These are phyloP conservation scores for Sarcodon sp. DNA, from an alignment of 768 basidiomycete species.

Conservation along the genomic window DNA sequence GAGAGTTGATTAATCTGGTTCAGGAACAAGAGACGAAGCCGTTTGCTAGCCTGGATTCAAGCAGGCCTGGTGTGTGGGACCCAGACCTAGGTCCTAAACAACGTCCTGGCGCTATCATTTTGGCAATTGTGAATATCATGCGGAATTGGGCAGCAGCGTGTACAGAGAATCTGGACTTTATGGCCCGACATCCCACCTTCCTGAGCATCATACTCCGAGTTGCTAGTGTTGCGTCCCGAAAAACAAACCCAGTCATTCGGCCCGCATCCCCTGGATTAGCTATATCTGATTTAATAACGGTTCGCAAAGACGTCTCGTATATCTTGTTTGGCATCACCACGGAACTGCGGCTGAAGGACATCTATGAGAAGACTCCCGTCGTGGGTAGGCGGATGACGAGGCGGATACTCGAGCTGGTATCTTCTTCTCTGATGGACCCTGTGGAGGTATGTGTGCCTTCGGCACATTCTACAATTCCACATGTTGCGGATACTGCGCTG, in stretches of 20 bases:
- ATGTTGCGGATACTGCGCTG: slow-evolving; percentile 62
- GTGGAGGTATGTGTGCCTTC: slow-evolving; percentile 21
- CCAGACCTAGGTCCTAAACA: slow-evolving; percentile 42
- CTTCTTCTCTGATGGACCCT: slow-evolving; percentile 67
- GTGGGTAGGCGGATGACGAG: slow-evolving; percentile 28
- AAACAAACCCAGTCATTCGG: slow-evolving; percentile 13
- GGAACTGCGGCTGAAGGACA: slow-evolving; percentile 31
- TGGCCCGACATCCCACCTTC: slow-evolving; percentile 52
- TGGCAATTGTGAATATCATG: slow-evolving; percentile 65
- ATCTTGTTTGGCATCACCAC: slow-evolving; percentile 52
- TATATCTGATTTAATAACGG: slow-evolving; percentile 51
- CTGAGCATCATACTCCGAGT: slow-evolving; percentile 58
- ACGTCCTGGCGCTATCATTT: slow-evolving; percentile 55
- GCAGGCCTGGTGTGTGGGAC: slow-evolving; percentile 37
- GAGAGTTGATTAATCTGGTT: slow-evolving; percentile 45
- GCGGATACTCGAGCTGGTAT: slow-evolving; percentile 51
- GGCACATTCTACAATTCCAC: slow-evolving; percentile 22
- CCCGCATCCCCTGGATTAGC: slow-evolving; percentile 51
- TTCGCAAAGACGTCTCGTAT: slow-evolving; percentile 69
- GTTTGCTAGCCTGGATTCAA: slow-evolving; percentile 39
- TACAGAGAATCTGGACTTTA: slow-evolving; percentile 50
- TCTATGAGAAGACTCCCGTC: slow-evolving; percentile 8
- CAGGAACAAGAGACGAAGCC: slow-evolving; percentile 43
- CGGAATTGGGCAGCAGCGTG: slow-evolving; percentile 71
- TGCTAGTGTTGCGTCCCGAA: slow-evolving; percentile 32